Percentiles rank a stretch among this genome's conserved stretches.
phyloP scores from a whole-genome alignment of 2,329 filamentous ascomycete genomes.

The Curvularia verruculosa region DNA sequence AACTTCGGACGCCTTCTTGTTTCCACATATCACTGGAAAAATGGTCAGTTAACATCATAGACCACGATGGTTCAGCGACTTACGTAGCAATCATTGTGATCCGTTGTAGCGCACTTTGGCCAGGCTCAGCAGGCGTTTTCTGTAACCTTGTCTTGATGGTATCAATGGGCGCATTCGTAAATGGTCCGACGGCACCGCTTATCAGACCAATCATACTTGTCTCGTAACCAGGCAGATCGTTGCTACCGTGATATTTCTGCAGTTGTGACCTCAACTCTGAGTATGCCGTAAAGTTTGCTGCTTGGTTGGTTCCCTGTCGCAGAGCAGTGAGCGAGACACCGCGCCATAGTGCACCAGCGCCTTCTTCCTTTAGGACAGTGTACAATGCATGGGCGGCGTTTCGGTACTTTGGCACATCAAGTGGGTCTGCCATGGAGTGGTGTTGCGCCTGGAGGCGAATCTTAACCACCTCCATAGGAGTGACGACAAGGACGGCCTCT shows the following conservation, averaged over 20 bases:
- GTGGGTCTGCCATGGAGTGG: slow-evolving; percentile 95
- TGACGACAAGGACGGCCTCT: slow-evolving; percentile 94
- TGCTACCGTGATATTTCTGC: slow-evolving; percentile 73
- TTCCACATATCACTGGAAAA: slow-evolving; percentile 60
- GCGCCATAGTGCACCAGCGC: slow-evolving; percentile 83
- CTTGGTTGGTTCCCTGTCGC: slow-evolving; percentile 95
- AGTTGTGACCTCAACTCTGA: slow-evolving; percentile 86
- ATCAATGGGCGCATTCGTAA: slow-evolving; percentile 97
- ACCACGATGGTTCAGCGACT: slow-evolving; percentile 31
- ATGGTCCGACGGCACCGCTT: slow-evolving; percentile 90
- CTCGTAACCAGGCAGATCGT: slow-evolving; percentile 81
- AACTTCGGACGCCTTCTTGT: slow-evolving; percentile 90
- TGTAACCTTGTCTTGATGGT: slow-evolving; percentile 98
- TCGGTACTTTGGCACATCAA: slow-evolving; percentile 95
- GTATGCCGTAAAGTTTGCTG: slow-evolving; percentile 95
- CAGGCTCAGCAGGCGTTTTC: slow-evolving; percentile 81
- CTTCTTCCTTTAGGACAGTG: slow-evolving; percentile 92
- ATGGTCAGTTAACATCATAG: slow-evolving; percentile 13
- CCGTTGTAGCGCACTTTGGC: slow-evolving; percentile 78
- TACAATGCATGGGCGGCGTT: slow-evolving; percentile 85
- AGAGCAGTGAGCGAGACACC: slow-evolving; percentile 93
- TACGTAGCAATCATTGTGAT: slow-evolving; percentile 74
- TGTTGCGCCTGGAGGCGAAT: slow-evolving; percentile 97
- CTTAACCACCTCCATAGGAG: slow-evolving; percentile 99
- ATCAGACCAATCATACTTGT: slow-evolving; percentile 91